Percentiles rank a stretch among this genome's conserved stretches.
phyloP scores from a whole-genome alignment of 345 rosid genomes.

The Bruguiera parviflora region DNA sequence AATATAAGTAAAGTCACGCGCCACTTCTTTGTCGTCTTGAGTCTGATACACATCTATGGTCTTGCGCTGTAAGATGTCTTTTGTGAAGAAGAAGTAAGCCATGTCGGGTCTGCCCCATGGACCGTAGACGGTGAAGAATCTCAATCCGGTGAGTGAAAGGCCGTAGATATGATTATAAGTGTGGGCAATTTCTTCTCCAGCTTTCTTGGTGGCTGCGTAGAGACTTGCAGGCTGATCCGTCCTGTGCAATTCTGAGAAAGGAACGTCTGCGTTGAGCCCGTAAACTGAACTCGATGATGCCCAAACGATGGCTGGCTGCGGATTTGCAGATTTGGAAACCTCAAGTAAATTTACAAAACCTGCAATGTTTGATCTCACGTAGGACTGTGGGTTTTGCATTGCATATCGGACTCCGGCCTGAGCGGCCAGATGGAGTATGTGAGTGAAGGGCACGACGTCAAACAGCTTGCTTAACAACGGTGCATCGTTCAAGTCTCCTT shows the following conservation, averaged over 20 bases:
- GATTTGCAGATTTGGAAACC: slow-evolving; percentile 20
- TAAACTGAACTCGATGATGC: slow-evolving; percentile 28
- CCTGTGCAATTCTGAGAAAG: slow-evolving; percentile 20
- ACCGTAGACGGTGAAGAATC: slow-evolving; percentile 28
- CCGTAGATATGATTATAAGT: slow-evolving; percentile 29
- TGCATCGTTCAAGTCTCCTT: slow-evolving; percentile 24
- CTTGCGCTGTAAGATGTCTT: slow-evolving; percentile 22
- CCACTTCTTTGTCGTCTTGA: slow-evolving; percentile 24
- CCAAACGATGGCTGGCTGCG: slow-evolving; percentile 26
- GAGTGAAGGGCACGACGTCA: slow-evolving; percentile 26
- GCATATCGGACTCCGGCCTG: slow-evolving; percentile 31
- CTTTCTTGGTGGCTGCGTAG: slow-evolving; percentile 29
- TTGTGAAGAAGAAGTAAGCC: slow-evolving; percentile 29
- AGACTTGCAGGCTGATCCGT: slow-evolving; percentile 30
- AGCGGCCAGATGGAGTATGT: slow-evolving; percentile 25
- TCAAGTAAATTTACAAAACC: slow-evolving; percentile 25
- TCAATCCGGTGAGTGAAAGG: slow-evolving; percentile 21
- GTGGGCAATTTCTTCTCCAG: slow-evolving; percentile 30
- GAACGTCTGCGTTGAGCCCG: slow-evolving; percentile 22
- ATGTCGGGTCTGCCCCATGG: slow-evolving; percentile 32
- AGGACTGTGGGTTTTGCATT: slow-evolving; percentile 26
- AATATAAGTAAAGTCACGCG: slow-evolving; percentile 29
- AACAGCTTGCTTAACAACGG: slow-evolving; percentile 16
- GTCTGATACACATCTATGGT: slow-evolving; percentile 20
- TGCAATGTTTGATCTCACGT: slow-evolving; percentile 21